Evolutionary conservation across 2,329 filamentous ascomycete genomes (phyloP).

Genomic region (Beauveria sp.): DNA sequence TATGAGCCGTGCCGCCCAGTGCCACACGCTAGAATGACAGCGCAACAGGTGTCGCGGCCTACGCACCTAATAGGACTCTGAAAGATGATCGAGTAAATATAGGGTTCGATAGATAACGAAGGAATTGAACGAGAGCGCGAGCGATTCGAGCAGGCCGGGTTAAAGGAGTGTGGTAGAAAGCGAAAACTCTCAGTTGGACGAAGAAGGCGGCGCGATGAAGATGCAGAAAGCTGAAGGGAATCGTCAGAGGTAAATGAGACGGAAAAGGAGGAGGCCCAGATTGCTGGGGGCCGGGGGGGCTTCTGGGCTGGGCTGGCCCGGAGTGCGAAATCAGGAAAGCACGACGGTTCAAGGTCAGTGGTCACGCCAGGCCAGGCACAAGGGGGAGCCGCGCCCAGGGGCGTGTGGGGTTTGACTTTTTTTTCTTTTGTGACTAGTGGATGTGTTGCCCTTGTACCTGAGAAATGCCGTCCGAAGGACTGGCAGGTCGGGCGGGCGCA

Average conservation of each 20-base stretch:
- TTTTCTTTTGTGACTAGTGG: too few species aligned
- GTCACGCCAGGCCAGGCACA: not conserved
- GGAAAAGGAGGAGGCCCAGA: conserved; percentile 1
- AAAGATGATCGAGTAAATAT: conserved; percentile 5
- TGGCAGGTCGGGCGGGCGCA: not conserved
- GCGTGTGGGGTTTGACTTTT: not conserved
- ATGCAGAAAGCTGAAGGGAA: conserved; percentile 2
- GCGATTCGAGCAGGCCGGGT: conserved; percentile 18
- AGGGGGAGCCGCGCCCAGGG: not conserved
- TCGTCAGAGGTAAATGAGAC: not conserved
- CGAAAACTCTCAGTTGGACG: conserved; percentile 44
- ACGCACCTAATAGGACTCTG: conserved; percentile 1
- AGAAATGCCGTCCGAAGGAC: not conserved
- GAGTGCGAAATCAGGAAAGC: too few species aligned
- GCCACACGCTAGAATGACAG: not conserved
- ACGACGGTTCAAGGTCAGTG: not conserved
- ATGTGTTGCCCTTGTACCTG: too few species aligned
- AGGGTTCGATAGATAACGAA: conserved; percentile 18
- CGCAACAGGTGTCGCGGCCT: not conserved
- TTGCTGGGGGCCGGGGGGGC: not conserved
- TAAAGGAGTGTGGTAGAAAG: conserved; percentile 53
- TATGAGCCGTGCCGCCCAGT: not conserved
- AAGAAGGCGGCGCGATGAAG: conserved; percentile 20
- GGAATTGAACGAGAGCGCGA: conserved; percentile 24
- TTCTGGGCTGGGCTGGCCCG: not conserved